Conservation (phyloP, 2,329 filamentous ascomycete genomes). For the Verticillium dahliae region DNA sequence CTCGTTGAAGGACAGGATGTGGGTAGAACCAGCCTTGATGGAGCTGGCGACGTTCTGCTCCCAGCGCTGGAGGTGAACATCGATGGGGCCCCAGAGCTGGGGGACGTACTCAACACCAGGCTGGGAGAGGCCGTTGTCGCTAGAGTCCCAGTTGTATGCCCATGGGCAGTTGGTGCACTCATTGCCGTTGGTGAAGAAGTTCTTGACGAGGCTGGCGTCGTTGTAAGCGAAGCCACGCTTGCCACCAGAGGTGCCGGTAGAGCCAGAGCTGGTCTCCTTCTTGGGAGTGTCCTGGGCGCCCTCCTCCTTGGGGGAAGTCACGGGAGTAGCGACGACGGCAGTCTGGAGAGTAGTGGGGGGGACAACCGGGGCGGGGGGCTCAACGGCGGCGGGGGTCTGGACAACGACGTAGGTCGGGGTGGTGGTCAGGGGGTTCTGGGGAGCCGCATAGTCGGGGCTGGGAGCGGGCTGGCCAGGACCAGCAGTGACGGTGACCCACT, state of each 20-base stretch:
- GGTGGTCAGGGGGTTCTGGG: slow-evolving; percentile 4
- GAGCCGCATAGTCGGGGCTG: slow-evolving; percentile 5
- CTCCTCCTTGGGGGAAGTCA: slow-evolving; percentile 15
- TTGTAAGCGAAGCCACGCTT: slow-evolving; percentile 70
- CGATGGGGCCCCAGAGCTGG: slow-evolving; percentile 53
- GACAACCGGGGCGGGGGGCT: slow-evolving; percentile 2
- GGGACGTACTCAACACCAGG: slow-evolving; percentile 53
- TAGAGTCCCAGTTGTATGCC: slow-evolving; percentile 63
- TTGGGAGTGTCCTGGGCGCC: neutral
- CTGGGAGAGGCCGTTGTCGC: slow-evolving; percentile 30
- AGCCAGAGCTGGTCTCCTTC: neutral
- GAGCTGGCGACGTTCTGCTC: slow-evolving; percentile 38
- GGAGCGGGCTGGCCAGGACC: slow-evolving; percentile 19
- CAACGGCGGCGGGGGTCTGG: slow-evolving; percentile 1
- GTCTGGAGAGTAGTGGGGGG: slow-evolving; percentile 14
- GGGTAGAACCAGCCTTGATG: slow-evolving; percentile 45
- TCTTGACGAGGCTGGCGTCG: slow-evolving; percentile 41
- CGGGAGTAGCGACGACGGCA: slow-evolving; percentile 11
- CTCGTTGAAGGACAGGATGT: slow-evolving; percentile 67
- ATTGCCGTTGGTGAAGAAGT: slow-evolving; percentile 35
- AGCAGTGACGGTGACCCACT: slow-evolving; percentile 36
- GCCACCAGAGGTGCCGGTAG: slow-evolving; percentile 18
- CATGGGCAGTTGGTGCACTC: slow-evolving; percentile 41
- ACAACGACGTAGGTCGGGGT: slow-evolving; percentile 7
- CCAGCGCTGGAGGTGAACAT: slow-evolving; percentile 44